A percentile compares a stretch with the other conserved stretches of the same genome.
Evolutionary conservation across 2,329 filamentous ascomycete genomes (phyloP).

Genomic region (Penicillium sp.): DNA sequence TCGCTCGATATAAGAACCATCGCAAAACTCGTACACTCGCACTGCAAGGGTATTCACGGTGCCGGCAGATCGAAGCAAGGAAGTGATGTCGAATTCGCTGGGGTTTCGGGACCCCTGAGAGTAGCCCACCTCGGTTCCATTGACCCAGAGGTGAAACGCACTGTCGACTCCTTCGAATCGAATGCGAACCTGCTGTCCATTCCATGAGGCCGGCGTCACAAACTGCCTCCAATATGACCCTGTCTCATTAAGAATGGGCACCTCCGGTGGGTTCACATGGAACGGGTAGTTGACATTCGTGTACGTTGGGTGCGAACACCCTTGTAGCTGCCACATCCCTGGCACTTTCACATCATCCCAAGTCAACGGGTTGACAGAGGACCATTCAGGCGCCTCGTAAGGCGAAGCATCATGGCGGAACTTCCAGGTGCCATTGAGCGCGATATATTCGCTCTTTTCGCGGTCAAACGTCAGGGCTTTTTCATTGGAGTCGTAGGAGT

Average conservation of each 20-base stretch:
- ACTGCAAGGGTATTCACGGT: constrained; percentile 61
- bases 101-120: constrained; percentile 70
- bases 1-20: constrained; percentile 71
- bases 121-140: constrained; percentile 67
- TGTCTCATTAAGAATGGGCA: constrained; percentile 66
- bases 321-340: constrained; percentile 71
- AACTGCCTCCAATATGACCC: constrained; percentile 65
- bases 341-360: constrained; percentile 54
- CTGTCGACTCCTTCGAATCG: constrained; percentile 74
- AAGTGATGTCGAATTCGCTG: constrained; percentile 69
- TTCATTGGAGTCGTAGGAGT: constrained; percentile 54
- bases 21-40: constrained; percentile 71
- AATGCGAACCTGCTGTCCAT: constrained; percentile 59
- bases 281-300: constrained; percentile 71
- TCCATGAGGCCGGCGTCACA: constrained; percentile 49
- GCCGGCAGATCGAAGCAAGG: constrained; percentile 14
- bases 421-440: constrained; percentile 28
- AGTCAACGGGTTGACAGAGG: constrained; percentile 4
- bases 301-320: constrained; percentile 68
- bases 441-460: constrained; percentile 16
- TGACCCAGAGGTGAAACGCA: constrained; percentile 71
- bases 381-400: constrained; percentile 22
- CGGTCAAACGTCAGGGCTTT: constrained; percentile 51
- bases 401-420: constrained; percentile 20
- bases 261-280: constrained; percentile 65